A percentile compares a stretch with the other conserved stretches of the same genome.
Evolutionary conservation across 768 basidiomycete species (phyloP).

Genomic region (Lentinula detonsa): DNA sequence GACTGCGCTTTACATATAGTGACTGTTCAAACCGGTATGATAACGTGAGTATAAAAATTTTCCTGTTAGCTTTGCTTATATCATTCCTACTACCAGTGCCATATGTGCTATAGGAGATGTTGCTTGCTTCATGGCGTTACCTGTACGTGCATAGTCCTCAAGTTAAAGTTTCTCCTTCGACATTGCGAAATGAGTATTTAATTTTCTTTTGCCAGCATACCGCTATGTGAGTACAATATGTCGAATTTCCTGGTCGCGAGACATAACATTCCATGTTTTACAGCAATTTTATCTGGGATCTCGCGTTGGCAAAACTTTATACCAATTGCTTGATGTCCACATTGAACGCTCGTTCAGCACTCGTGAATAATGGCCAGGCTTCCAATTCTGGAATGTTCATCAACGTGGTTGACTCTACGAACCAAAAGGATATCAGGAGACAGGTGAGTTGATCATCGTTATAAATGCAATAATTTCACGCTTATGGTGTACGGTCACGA

Average conservation of each 20-base stretch:
- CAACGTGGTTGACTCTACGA: not conserved
- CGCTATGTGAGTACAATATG: slow-evolving; percentile 27
- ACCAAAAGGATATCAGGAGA: not conserved
- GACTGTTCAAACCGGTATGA: slow-evolving; percentile 6
- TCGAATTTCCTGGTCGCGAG: not conserved
- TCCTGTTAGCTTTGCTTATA: not conserved
- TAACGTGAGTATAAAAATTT: not conserved
- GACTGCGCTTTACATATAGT: not conserved
- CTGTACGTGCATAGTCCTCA: slow-evolving; percentile 18
- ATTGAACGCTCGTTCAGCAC: slow-evolving; percentile 33
- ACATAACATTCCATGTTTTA: not conserved
- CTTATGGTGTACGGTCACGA: not conserved
- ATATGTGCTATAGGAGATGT: slow-evolving; percentile 36
- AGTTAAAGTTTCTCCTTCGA: not conserved
- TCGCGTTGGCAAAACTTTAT: slow-evolving; percentile 42
- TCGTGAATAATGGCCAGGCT: not conserved
- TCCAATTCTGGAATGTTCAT: not conserved
- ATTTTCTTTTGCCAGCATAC: slow-evolving; percentile 24
- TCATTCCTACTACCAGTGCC: slow-evolving; percentile 16
- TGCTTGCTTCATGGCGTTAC: slow-evolving; percentile 34
- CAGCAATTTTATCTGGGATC: slow-evolving; percentile 46
- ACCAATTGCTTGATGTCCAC: slow-evolving; percentile 43
- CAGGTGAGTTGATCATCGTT: not conserved
- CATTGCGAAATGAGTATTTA: not conserved
- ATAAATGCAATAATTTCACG: not conserved